phyloP scores from a whole-genome alignment of 345 rosid genomes.

The Ailanthus altissimus region DNA sequence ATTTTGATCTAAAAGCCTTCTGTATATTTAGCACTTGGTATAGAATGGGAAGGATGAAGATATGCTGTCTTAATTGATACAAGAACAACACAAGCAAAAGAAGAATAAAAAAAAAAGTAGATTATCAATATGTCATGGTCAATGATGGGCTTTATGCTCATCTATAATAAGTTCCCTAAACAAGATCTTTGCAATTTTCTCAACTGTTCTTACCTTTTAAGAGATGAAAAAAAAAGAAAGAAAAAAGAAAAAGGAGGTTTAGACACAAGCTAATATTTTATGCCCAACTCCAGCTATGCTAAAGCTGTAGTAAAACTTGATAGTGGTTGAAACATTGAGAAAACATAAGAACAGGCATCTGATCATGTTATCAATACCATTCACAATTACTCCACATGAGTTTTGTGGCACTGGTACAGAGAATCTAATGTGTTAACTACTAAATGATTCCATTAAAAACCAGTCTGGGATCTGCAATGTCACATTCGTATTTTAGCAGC shows the following conservation, averaged over 20 bases:
- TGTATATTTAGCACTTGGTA: background rate
- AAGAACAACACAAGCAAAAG: background rate
- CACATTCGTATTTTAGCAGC: background rate
- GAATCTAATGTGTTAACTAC: background rate
- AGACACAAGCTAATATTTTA: background rate
- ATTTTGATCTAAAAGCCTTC: background rate
- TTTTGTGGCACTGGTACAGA: background rate
- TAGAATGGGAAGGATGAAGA: background rate
- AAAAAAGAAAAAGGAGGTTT: conserved; percentile 4
- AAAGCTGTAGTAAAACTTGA: background rate
- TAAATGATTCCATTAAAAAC: background rate
- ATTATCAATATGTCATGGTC: background rate
- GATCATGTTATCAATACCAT: background rate
- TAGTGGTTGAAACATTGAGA: background rate
- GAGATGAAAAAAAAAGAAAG: background rate
- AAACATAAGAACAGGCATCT: background rate
- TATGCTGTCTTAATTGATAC: background rate
- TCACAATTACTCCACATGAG: background rate
- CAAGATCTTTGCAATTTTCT: background rate
- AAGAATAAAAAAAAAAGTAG: background rate
- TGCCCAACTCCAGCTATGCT: background rate
- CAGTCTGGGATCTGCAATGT: background rate
- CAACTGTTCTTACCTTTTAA: background rate
- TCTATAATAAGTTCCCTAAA: background rate
- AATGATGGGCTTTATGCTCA: background rate